Evolutionary conservation across 306 rosid genomes (phyloP).

Genomic region (Corylus heterophylla): DNA sequence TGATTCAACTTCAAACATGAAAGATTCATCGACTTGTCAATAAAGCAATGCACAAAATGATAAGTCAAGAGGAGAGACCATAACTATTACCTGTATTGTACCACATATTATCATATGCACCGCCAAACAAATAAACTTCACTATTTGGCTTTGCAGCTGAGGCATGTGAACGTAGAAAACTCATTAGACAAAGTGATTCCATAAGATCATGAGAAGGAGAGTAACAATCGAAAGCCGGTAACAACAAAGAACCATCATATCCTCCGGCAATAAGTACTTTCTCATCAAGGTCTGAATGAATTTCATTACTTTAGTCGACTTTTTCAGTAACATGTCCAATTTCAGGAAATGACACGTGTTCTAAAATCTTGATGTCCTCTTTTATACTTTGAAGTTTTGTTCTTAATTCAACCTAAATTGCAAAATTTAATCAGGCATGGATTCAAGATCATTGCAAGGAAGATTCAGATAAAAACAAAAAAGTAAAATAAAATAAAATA

Average conservation of each 20-base stretch:
- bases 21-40: constrained; percentile 12
- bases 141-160: constrained; percentile 36
- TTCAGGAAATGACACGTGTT: constrained; percentile 11
- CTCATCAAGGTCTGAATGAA: constrained; percentile 21
- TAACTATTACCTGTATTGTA: constrained; percentile 38
- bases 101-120: constrained; percentile 32
- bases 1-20: constrained; percentile 42
- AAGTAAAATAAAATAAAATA: neutral
- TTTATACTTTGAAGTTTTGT: constrained; percentile 33
- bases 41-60: neutral
- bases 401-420: constrained; percentile 43
- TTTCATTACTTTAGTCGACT: constrained; percentile 1
- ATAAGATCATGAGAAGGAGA: constrained; percentile 31
- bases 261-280: constrained; percentile 49
- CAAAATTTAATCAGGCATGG: constrained; percentile 3
- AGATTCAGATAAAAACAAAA: neutral
- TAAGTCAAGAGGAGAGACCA: neutral
- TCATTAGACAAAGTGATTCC: constrained; percentile 43
- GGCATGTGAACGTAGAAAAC: constrained; percentile 26
- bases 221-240: constrained; percentile 36
- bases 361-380: constrained; percentile 26
- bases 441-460: neutral
- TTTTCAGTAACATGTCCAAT: constrained; percentile 1
- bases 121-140: constrained; percentile 45
- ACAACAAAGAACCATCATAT: constrained; percentile 35